Evolutionary conservation across 306 rosid genomes (phyloP), one percentile per base, ranked within the genome.

Genomic region (Dalbergia oliveri): DNA sequence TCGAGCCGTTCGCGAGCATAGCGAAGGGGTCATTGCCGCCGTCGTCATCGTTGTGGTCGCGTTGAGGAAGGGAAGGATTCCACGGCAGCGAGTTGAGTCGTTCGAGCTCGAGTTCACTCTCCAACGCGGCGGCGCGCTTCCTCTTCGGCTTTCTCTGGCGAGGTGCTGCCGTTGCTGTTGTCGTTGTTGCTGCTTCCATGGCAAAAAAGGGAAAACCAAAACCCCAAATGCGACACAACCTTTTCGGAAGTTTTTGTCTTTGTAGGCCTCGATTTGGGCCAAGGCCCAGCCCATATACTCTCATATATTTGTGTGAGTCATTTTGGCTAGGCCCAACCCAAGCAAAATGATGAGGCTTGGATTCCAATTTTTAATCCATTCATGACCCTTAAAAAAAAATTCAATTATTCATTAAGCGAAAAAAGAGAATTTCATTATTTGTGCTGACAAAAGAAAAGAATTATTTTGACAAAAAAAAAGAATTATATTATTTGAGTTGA

Each of bases 1-100:
- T 90, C 19, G 94, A 79, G 75, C 95, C 97, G 37, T 72, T 83
- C 0, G 60, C 60, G 73, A 89, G 63, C 26, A 86, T 34, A 21
- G 96, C 78, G 82, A 92, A 89, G 0, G 86, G 54, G 33, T 86
- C 83, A 0, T 75, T 88, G 6, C 59, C 77, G 0, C 18, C 18
- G 47, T 86, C 78, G 0, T 75, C 89, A 5, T 91, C 81, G 0
- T 79, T 88, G 8, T 91, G 83, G 6, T 66, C 79, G 0, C 73
- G 37, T 72, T 49, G 77, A 45, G 95, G 82, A 41, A 93, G 75
- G 8, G 97, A 66, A 0, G 90, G 16, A 84, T 84, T 89, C 98
- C 98, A 92, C 0, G 92, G 82, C 16, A 94, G 90, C 5, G 90
- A 87, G 35, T 94, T 81, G 60, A 92, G 69, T 2, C 83, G 89